A percentile compares a stretch with the other conserved stretches of the same genome.
phyloP scores from a whole-genome alignment of 805 yeast species.

The Ogataea polymorpha region DNA sequence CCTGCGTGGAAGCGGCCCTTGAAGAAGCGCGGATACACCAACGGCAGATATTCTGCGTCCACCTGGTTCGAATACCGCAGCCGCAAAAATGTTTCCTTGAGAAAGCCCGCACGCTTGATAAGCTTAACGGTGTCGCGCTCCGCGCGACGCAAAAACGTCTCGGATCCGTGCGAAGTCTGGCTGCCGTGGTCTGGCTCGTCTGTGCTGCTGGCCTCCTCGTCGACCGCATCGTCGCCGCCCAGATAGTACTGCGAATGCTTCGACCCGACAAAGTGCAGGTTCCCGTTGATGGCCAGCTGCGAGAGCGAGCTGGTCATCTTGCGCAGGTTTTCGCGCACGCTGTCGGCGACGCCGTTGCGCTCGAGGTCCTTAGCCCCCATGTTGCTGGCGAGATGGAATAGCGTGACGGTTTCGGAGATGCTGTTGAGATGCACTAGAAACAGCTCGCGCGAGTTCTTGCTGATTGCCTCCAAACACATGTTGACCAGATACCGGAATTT shows the following conservation, averaged over 20 bases:
- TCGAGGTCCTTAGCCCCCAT: conserved; percentile 50
- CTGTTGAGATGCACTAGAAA: conserved; percentile 53
- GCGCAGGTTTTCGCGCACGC: conserved; percentile 48
- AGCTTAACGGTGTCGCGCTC: conserved; percentile 24
- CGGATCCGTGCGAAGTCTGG: conserved; percentile 6
- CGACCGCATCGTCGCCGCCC: conserved; percentile 16
- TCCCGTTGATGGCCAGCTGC: conserved; percentile 63
- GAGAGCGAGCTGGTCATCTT: conserved; percentile 54
- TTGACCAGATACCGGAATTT: conserved; percentile 47
- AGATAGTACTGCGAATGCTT: conserved; percentile 22
- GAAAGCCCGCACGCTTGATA: conserved; percentile 14
- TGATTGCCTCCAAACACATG: conserved; percentile 48
- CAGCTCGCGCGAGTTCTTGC: conserved; percentile 46
- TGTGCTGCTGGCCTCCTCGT: conserved; percentile 13
- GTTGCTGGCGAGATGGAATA: conserved; percentile 54
- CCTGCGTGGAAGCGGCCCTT: conserved; percentile 70
- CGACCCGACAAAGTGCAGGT: conserved; percentile 48
- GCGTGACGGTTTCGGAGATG: conserved; percentile 50
- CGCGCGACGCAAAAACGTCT: conserved; percentile 22
- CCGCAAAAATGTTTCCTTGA: conserved; percentile 17
- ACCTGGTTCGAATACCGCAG: conserved; percentile 15
- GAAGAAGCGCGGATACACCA: conserved; percentile 66
- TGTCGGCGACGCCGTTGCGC: conserved; percentile 43
- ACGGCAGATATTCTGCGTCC: conserved; percentile 44
- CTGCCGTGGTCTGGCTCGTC: background rate